phyloP scores from a whole-genome alignment of 2,329 filamentous ascomycete genomes.

The Thielaviopsis ethacetica region DNA sequence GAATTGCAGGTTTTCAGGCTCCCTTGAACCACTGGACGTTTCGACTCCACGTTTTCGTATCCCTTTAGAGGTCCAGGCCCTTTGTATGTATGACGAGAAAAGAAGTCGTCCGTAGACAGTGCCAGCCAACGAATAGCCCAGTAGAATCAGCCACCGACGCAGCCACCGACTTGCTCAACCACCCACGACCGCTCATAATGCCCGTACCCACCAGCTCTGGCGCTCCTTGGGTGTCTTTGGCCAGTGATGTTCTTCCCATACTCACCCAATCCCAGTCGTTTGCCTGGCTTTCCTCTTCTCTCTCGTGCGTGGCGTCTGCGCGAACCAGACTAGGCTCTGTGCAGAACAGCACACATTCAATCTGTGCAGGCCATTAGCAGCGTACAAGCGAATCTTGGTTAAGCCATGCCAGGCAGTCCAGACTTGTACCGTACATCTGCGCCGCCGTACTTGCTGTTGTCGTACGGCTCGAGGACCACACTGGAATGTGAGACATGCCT shows the following conservation, averaged over 20 bases:
- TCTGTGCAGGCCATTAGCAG: too few species aligned
- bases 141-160: neutral
- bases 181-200: neutral
- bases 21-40: neutral
- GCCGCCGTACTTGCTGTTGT: neutral
- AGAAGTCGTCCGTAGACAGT: neutral
- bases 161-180: neutral
- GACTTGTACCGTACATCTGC: neutral
- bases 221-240: neutral
- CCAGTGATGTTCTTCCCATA: too few species aligned
- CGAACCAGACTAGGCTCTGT: too few species aligned
- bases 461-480: neutral
- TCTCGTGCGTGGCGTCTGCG: neutral
- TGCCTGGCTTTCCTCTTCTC: neutral
- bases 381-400: too few species aligned
- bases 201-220: neutral
- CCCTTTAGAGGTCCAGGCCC: neutral
- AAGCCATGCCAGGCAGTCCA: too few species aligned
- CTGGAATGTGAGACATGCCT: neutral
- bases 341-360: too few species aligned
- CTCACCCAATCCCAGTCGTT: too few species aligned
- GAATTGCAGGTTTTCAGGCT: neutral
- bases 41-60: neutral
- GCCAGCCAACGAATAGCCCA: neutral
- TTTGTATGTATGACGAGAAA: neutral